Evolutionary conservation across 2,329 filamentous ascomycete genomes (phyloP).

Genomic region (Colletotrichum sublineola): DNA sequence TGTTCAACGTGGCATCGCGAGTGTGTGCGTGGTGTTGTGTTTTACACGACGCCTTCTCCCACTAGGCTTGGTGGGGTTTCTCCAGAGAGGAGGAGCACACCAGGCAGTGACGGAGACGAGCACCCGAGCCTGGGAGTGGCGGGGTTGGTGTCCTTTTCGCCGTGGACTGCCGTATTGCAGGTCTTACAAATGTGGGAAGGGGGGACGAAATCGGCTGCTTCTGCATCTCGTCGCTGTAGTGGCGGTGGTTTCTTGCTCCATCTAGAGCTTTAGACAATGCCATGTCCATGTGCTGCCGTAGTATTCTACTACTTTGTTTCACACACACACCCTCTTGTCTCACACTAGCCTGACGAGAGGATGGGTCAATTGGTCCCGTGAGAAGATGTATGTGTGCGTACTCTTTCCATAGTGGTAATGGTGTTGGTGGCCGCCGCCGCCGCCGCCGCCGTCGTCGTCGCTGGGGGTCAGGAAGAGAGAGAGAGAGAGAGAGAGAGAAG

Average conservation of each 20-base stretch:
- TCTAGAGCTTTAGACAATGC: constrained; percentile 16
- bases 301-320: constrained; percentile 13
- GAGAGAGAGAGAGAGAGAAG: too few species aligned
- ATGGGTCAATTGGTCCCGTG: constrained; percentile 10
- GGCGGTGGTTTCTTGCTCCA: constrained; percentile 10
- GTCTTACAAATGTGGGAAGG: constrained; percentile 3
- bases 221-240: constrained; percentile 6
- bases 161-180: constrained; percentile 9
- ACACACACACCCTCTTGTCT: constrained; percentile 31
- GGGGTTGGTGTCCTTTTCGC: neutral
- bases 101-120: constrained; percentile 11
- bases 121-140: constrained; percentile 22
- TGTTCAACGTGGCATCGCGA: too few species aligned
- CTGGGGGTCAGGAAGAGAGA: too few species aligned
- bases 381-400: constrained; percentile 7
- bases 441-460: constrained; percentile 2
- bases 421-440: neutral
- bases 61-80: neutral
- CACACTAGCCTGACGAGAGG: constrained; percentile 3
- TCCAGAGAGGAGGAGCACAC: neutral
- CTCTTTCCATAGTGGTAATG: constrained; percentile 1
- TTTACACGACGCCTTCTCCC: constrained; percentile 36
- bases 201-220: neutral
- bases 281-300: constrained; percentile 30
- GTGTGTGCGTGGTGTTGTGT: constrained; percentile 26